Evolutionary conservation across 1,139 yeast species (phyloP), one percentile per base, ranked within the genome.

Genomic region (Taphrina deformans): DNA sequence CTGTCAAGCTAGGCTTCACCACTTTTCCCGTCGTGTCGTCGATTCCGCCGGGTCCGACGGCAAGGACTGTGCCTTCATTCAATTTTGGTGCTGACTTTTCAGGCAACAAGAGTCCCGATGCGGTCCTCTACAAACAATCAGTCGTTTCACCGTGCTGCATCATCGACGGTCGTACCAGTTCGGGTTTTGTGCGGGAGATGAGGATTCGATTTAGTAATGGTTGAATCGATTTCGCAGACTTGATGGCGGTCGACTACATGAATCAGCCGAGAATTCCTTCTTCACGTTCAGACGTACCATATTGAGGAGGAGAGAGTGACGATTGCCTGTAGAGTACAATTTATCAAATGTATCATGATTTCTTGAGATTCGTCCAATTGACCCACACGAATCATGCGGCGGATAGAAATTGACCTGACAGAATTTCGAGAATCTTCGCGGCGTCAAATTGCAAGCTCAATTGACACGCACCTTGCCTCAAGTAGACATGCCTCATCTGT

Each of bases 181-280:
- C 71, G 67, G 97, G 96, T 83, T 91, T 91, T 75, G 89, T 79
- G 79, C 97, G 88, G 81, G 91, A 97, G 69, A 93, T 97, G 71
- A 93, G 85, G 68, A 93, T 93, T 80, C 98, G 88, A 85, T 93
- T 98, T 73, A 93, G 83, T 72, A 93, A 85, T 71, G 99, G 99
- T 73, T 87, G 86, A 75, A 93, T 88, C 70, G 91, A 83, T 79
- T 89, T 87, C 72, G 91, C 95, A 71, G 91, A 86, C 79, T 89
- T 90, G 78, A 93, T 82, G 69, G 89, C 77, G 62, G 90, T 82
- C 56, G 83, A 59, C 63, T 59, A 50, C 14, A n/a, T 10, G 16
- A 6, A 23, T 35, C 24, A 44, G 27, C 27, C 48, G 10, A 21
- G 3, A 12, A 23, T 44, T n/a, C n/a, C n/a, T n/a, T n/a, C n/a